Evolutionary conservation across 352 stramenopile species (phyloP), one percentile per base, ranked within the genome.

Genomic region (Phytophthora pinifolia): DNA sequence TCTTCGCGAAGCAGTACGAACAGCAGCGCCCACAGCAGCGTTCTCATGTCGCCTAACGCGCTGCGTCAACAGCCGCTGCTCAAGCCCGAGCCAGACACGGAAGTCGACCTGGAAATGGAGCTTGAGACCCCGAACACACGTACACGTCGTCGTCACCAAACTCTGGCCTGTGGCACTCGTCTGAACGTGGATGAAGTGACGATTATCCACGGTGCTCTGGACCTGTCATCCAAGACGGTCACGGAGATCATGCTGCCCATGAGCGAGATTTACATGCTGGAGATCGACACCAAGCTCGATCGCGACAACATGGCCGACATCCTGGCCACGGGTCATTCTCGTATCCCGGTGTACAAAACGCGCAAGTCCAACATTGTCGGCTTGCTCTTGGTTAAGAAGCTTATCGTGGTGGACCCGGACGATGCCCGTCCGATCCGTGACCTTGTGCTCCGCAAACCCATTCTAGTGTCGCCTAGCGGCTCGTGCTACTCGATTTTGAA

Each of bases 141-240:
- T 15, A 65, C 47, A 18, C 57, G 31, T 12, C 68, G 59, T 15
- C 63, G 61, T 25, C 67, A 79, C 38, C 50, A 76, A 46, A 60
- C 66, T 34, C 12, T 55, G 18, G 62, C 69, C 9, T 65, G 71
- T 34, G 63, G 67, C 13, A 88, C 79, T 22, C 61, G 62, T 2
- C 56, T 91, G 25, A 76, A 88, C 36, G 74, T 73, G 34, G 87
- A 97, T 53, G 91, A 98, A 67, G 86, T 98, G 7, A 92, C 74
- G 18, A 95, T 98, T 62, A 96, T 98, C 46, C 86, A 96, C 63
- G 94, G 92, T 42, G 88, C 90, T 13, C 59, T 98, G 45, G 68
- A 87, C 43, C 77, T 98, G 44, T 88, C 81, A n/a, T 84, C 84
- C 48, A 96, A 91, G 56, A 87, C 78, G 2, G 85, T 94, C 29